phyloP scores from a whole-genome alignment of 257 asterid genomes.

The Gentiana straminea region DNA sequence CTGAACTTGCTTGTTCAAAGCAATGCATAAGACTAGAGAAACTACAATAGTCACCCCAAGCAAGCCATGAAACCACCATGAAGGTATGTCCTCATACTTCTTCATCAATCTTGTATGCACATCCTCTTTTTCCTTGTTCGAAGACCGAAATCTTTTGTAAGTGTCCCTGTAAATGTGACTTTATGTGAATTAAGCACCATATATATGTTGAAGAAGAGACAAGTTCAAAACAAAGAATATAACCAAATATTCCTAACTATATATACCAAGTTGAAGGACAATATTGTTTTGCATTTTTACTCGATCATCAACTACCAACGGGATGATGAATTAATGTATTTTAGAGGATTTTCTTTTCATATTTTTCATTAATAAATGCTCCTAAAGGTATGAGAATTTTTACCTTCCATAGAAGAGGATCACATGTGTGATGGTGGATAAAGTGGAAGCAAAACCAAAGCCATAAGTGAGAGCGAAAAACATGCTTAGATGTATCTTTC shows the following conservation, averaged over 20 bases:
- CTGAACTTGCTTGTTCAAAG: slow-evolving; percentile 75
- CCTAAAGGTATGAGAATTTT: not conserved
- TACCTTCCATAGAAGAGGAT: slow-evolving; percentile 60
- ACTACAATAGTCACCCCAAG: slow-evolving; percentile 53
- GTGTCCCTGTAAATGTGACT: slow-evolving; percentile 48
- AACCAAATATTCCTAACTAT: too few relatives aligned
- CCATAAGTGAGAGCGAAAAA: slow-evolving; percentile 53
- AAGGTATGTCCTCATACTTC: slow-evolving; percentile 73
- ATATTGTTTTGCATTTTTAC: too few relatives aligned
- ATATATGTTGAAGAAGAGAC: too few relatives aligned
- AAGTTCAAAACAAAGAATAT: too few relatives aligned
- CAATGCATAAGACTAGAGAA: slow-evolving; percentile 61
- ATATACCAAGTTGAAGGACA: too few relatives aligned
- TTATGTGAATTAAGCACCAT: too few relatives aligned
- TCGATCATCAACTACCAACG: too few relatives aligned
- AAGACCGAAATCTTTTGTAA: slow-evolving; percentile 50
- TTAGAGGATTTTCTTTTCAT: too few relatives aligned
- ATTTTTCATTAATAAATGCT: too few relatives aligned
- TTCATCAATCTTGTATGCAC: slow-evolving; percentile 80
- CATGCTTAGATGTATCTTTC: slow-evolving; percentile 37
- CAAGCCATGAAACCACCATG: slow-evolving; percentile 75
- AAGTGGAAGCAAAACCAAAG: slow-evolving; percentile 48
- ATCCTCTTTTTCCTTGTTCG: slow-evolving; percentile 66
- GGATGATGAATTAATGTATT: too few relatives aligned
- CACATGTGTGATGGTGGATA: slow-evolving; percentile 61